Base-by-base conservation (phyloP, 345 rosid species). In the Eutrema yunnanense region DNA sequence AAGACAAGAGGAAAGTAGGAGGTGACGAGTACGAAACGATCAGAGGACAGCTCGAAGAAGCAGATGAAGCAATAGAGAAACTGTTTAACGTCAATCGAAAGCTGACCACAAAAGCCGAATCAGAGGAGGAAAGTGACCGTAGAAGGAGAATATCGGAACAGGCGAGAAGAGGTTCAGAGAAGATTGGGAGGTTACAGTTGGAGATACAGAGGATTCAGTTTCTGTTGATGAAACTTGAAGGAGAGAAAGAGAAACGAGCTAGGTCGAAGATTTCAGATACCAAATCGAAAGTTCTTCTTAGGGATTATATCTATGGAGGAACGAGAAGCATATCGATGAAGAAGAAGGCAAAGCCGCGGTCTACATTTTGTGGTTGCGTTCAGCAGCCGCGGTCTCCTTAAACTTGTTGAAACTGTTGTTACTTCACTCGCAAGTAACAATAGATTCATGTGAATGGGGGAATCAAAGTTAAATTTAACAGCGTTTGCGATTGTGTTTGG, bases 131-230 rank as follows among this genome's bases (percentile, higher is more conserved):
- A 43, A 74, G 56, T 34, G 52, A 49, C 6, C 77, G 85, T 47
- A 83, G 83, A 62, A 84, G 82, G 65, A 85, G 78, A 71, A 57
- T 83, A 19, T 71, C 86, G 0, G 97, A 96, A 53, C 92, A 92
- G 44, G 94, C 97, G 43, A 86, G 84, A 68, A 84, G 84, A 71
- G 92, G 82, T 68, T 87, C 96, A 0, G 98, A 96, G 83, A 90
- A 86, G 84, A 83, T 88, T 12, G 92, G 94, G 16, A 79, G 90
- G 61, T 76, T 95, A 82, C 96, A 92, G 84, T 44, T 87, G 82
- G 98, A 92, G 84, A 83, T 95, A 79, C 94, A 90, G 82, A 95
- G 88, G 79, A 61, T 95, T 55, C 97, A 90, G 84, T 86, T 90
- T 69, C 75, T 87, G 56, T 67, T 95, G 70, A 65, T 84, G 81